Evolutionary conservation across 1,284 basidiomycete genomes (phyloP), one percentile per base, ranked within the genome.

Genomic region (Athelia sp.): DNA sequence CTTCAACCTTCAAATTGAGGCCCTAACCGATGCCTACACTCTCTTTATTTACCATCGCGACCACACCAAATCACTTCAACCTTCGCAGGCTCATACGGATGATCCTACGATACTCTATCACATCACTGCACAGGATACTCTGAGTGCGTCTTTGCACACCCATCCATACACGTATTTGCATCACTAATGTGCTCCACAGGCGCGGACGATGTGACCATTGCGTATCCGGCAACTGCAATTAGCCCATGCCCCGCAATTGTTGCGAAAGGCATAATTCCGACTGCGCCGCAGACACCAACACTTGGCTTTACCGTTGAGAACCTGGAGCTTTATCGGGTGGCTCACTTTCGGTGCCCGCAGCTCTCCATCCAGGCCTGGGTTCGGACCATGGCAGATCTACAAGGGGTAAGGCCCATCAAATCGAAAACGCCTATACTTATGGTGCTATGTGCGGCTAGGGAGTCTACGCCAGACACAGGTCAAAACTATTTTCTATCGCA

Each of bases 291-390:
- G n/a, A 9, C 11, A 1, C 53, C 55, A 8, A 45, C 29, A 2
- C 23, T 54, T 6, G 56, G 35, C 1, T 18, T 59, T 22, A 48
- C 55, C 2, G 48, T 50, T 1, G 18, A 46, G 4, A 40, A 46
- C 1, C 48, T 58, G 0, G 52, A 56, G 21, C 14, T 54, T 22
- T 60, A 52, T 38, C 47, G 52, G 17, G 24, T 51, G 1, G 32
- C 43, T 2, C 50, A 43, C 18, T 45, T 52, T 1, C 51, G 46
- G 0, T 51, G 47, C 31, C 57, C 57, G 1, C 48, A 47, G 0
- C 35, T 55, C 1, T 47, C 47, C 1, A 47, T 58, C 2, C 51
- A 60, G 19, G 38, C 48, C 3, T 60, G 52, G 43, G 38, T 54
- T 23, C 50, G 51, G 26, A 50, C 49, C 8, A 35, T 56, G 0